Conservation (phyloP, 2,329 filamentous ascomycete genomes). For the Colletotrichum graminicola region DNA sequence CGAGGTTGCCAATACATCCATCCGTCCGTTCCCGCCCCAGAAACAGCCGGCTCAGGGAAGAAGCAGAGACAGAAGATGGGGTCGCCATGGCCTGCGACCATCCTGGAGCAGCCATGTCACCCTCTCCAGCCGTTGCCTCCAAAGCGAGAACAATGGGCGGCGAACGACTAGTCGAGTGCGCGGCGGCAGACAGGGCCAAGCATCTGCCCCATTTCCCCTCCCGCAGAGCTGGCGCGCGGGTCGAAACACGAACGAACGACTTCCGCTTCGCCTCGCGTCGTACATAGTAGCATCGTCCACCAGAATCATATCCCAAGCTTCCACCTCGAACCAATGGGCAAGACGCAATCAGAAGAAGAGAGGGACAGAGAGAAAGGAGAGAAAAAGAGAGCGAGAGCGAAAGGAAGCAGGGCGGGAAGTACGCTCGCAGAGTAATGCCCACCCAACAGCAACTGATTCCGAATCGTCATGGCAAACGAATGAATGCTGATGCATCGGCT, state of each 20-base stretch:
- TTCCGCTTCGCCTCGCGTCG: slow-evolving; percentile 1
- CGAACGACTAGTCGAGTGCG: slow-evolving; percentile 1
- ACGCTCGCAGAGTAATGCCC: slow-evolving; percentile 4
- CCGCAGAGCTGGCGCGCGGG: not conserved
- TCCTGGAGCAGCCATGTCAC: slow-evolving; percentile 33
- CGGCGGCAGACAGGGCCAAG: not conserved
- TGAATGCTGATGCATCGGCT: slow-evolving; percentile 22
- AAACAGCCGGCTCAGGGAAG: slow-evolving; percentile 24
- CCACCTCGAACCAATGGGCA: not conserved
- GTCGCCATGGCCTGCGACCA: slow-evolving; percentile 11
- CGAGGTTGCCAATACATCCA: slow-evolving; percentile 25
- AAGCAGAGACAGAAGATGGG: not conserved
- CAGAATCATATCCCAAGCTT: not conserved
- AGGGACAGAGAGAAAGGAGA: no score
- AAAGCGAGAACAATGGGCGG: slow-evolving; percentile 24
- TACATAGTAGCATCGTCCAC: not conserved
- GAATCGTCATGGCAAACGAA: slow-evolving; percentile 33
- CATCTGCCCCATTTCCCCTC: slow-evolving; percentile 21
- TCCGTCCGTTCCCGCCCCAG: not conserved
- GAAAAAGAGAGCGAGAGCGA: not conserved
- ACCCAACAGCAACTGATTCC: slow-evolving; percentile 30
- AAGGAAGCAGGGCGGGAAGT: not conserved
- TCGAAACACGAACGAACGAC: slow-evolving; percentile 5
- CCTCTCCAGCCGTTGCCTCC: slow-evolving; percentile 18
- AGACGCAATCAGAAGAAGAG: slow-evolving; percentile 1